Percentiles rank a stretch among this genome's conserved stretches.
Conservation (phyloP, 2,329 filamentous ascomycete species). For the Pseudogymnoascus sp. region DNA sequence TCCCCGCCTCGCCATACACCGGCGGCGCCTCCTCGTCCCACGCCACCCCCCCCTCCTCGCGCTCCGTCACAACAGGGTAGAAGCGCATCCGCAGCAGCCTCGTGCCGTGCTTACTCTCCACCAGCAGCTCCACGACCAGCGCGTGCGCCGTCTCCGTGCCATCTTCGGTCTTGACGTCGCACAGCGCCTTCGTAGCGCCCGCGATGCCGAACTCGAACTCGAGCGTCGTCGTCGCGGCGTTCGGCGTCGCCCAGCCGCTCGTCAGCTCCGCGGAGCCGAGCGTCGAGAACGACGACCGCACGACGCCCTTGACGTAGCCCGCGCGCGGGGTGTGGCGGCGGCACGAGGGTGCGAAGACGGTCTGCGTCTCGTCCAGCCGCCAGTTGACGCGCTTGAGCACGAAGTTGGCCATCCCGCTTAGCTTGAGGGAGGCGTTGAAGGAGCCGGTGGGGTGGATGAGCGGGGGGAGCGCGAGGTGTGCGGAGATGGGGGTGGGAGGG, state of each 20-base stretch:
- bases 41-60: slow-evolving; percentile 77
- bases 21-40: slow-evolving; percentile 97
- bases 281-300: slow-evolving; percentile 66
- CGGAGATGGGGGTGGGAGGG: slow-evolving; percentile 88
- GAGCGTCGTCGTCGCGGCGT: slow-evolving; percentile 68
- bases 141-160: slow-evolving; percentile 76
- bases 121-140: slow-evolving; percentile 85
- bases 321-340: slow-evolving; percentile 58
- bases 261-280: slow-evolving; percentile 77
- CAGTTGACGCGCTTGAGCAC: slow-evolving; percentile 84
- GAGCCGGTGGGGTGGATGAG: slow-evolving; percentile 79
- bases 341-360: slow-evolving; percentile 72
- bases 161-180: slow-evolving; percentile 65
- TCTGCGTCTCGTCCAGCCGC: slow-evolving; percentile 83
- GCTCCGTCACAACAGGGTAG: slow-evolving; percentile 70
- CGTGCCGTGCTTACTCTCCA: slow-evolving; percentile 87
- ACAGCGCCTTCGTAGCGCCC: slow-evolving; percentile 54
- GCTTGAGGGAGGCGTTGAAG: slow-evolving; percentile 68
- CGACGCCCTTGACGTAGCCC: slow-evolving; percentile 54
- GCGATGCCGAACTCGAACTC: slow-evolving; percentile 62
- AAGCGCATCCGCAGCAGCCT: slow-evolving; percentile 92
- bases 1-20: slow-evolving; percentile 87
- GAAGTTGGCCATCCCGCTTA: slow-evolving; percentile 84
- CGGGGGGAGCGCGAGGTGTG: slow-evolving; percentile 70
- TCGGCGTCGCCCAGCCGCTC: slow-evolving; percentile 73